Conservation (phyloP, 2,329 filamentous ascomycete species). For the Pseudogymnoascus sp. region DNA sequence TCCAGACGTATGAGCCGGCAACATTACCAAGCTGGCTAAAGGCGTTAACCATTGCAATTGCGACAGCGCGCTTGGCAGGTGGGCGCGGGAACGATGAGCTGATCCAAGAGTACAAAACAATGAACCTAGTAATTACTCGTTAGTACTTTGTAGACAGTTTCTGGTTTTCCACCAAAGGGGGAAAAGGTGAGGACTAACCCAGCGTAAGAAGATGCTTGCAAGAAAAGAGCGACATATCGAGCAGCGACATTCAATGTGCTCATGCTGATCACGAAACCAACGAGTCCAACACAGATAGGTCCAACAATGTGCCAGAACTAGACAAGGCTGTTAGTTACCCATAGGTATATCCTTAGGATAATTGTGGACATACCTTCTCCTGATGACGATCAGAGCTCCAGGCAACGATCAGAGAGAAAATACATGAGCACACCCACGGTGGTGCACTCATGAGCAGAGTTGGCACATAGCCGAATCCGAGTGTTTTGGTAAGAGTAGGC, state of each 20-base stretch:
- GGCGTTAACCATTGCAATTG: slow-evolving; percentile 16
- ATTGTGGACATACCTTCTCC: slow-evolving; percentile 35
- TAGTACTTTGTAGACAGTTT: not conserved
- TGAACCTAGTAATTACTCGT: slow-evolving; percentile 29
- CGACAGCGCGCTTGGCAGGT: slow-evolving; percentile 17
- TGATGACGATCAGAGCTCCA: slow-evolving; percentile 45
- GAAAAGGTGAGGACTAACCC: slow-evolving; percentile 42
- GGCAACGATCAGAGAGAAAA: slow-evolving; percentile 46
- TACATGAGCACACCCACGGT: slow-evolving; percentile 50
- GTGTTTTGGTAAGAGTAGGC: slow-evolving; percentile 34
- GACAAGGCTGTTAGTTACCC: slow-evolving; percentile 50
- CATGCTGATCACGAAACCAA: slow-evolving; percentile 26
- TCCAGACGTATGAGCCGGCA: slow-evolving; percentile 56
- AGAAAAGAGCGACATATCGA: slow-evolving; percentile 27
- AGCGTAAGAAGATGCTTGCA: slow-evolving; percentile 31
- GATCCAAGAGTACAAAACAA: slow-evolving; percentile 52
- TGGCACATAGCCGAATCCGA: slow-evolving; percentile 43
- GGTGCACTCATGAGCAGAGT: slow-evolving; percentile 49
- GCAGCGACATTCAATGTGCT: slow-evolving; percentile 23
- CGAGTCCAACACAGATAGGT: slow-evolving; percentile 22
- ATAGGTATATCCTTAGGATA: slow-evolving; percentile 47
- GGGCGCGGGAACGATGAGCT: slow-evolving; percentile 23
- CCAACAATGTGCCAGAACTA: slow-evolving; percentile 38
- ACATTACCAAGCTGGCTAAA: slow-evolving; percentile 43
- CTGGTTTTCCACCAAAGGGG: not conserved